Percentiles rank a stretch among this genome's conserved stretches.
phyloP scores from a whole-genome alignment of 148 eudicot species.

The Rhododendron ferrugineum region DNA sequence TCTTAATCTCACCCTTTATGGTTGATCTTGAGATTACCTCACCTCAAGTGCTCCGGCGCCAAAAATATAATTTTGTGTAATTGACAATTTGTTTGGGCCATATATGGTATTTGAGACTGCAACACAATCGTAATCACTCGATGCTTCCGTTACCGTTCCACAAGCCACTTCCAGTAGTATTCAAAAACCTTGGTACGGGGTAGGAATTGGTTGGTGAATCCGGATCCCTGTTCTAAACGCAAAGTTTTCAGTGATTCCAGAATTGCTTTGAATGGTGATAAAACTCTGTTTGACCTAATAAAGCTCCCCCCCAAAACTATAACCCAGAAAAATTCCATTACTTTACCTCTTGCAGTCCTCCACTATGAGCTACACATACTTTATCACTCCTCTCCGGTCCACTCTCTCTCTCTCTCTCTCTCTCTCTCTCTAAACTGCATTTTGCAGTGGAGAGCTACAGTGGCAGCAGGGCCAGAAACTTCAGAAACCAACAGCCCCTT shows the following conservation, averaged over 20 bases:
- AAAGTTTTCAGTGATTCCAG: neutral
- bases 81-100: too few relatives aligned
- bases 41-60: neutral
- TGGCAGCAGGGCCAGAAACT: neutral
- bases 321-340: neutral
- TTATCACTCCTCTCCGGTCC: neutral
- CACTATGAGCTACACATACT: neutral
- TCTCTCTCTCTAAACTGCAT: conserved; percentile 9
- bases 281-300: neutral
- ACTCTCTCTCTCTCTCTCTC: neutral
- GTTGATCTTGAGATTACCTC: too few relatives aligned
- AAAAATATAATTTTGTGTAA: too few relatives aligned
- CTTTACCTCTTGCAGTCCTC: neutral
- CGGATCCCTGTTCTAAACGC: neutral
- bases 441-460: conserved; percentile 9
- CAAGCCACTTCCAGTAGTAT: neutral
- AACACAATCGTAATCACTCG: neutral
- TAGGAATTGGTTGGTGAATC: neutral
- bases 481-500: conserved; percentile 1
- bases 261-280: neutral
- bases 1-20: too few relatives aligned
- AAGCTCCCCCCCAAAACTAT: neutral
- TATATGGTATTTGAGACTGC: too few relatives aligned
- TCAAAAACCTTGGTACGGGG: neutral
- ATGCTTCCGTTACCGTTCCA: neutral